These are phyloP conservation scores for Colletotrichum echinochloae DNA, from an alignment of 2,329 filamentous ascomycete genomes.

Conservation along the genomic window DNA sequence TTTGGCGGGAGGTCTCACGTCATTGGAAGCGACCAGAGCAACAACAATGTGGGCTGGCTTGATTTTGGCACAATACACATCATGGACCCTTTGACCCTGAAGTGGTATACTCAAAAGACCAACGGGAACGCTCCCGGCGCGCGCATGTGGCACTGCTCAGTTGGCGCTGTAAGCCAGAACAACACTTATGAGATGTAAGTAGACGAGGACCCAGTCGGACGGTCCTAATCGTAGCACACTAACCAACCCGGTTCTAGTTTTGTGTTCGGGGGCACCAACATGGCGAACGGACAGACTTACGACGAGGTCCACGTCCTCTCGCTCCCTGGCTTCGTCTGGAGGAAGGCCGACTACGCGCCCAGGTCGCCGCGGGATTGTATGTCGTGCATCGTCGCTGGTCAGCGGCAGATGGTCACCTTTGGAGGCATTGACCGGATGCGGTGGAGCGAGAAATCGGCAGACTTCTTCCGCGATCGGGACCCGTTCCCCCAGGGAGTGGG, in stretches of 20 bases:
- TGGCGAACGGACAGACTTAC: not conserved
- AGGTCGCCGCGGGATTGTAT: constrained; percentile 27
- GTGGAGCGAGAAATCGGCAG: not conserved
- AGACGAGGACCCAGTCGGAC: not conserved
- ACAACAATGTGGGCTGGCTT: constrained; percentile 24
- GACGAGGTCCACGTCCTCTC: constrained; percentile 40
- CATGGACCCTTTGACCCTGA: constrained; percentile 39
- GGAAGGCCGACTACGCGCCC: constrained; percentile 32
- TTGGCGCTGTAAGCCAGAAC: constrained; percentile 31
- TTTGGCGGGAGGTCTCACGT: constrained; percentile 31
- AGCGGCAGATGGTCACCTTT: constrained; percentile 41
- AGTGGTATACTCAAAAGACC: constrained; percentile 40
- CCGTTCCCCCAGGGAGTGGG: constrained; percentile 37
- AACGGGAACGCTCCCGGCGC: constrained; percentile 33
- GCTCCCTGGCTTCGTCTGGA: constrained; percentile 42
- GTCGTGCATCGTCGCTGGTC: constrained; percentile 36
- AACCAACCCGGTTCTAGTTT: constrained; percentile 24
- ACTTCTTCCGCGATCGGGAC: constrained; percentile 30
- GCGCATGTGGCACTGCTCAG: constrained; percentile 36
- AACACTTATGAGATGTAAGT: constrained; percentile 42
- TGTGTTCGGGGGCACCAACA: constrained; percentile 39
- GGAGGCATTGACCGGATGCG: constrained; percentile 28
- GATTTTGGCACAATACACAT: constrained; percentile 36
- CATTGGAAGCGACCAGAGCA: constrained; percentile 3
- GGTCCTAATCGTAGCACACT: not conserved